Evolutionary conservation across 495 filamentous ascomycete species (phyloP).

Genomic region (Stereocaulon alpinum): DNA sequence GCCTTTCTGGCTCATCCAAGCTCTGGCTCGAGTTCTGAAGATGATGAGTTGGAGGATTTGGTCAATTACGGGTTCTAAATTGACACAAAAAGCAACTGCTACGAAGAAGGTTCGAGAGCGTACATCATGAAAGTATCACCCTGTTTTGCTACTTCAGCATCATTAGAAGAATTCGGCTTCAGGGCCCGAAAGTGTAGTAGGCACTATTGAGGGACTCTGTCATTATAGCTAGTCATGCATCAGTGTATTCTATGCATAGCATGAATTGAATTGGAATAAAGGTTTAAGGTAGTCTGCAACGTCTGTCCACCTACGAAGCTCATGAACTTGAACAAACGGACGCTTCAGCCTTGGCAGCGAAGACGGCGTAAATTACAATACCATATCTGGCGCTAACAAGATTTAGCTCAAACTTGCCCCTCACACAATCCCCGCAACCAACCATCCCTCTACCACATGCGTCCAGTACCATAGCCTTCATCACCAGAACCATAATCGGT

Average conservation of each 20-base stretch:
- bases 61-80: neutral
- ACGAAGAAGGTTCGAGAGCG: neutral
- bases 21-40: neutral
- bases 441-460: neutral
- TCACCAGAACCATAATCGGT: neutral
- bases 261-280: neutral
- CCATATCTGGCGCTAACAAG: neutral
- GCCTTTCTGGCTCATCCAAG: neutral
- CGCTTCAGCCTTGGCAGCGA: neutral
- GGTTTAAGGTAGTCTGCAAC: too few relatives aligned
- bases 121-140: neutral
- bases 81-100: neutral
- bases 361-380: conserved; percentile 4
- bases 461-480: neutral
- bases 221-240: neutral
- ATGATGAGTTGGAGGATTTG: neutral
- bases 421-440: neutral
- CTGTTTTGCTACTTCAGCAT: neutral
- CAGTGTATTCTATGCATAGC: neutral
- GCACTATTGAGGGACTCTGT: neutral
- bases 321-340: neutral
- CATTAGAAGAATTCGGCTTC: neutral
- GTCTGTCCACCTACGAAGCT: too few relatives aligned
- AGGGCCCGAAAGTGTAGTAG: neutral
- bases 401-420: neutral